Percentiles rank a stretch among this genome's conserved stretches.
Evolutionary conservation across 2,329 filamentous ascomycete genomes (phyloP).

Genomic region (Colletotrichum destructivum): DNA sequence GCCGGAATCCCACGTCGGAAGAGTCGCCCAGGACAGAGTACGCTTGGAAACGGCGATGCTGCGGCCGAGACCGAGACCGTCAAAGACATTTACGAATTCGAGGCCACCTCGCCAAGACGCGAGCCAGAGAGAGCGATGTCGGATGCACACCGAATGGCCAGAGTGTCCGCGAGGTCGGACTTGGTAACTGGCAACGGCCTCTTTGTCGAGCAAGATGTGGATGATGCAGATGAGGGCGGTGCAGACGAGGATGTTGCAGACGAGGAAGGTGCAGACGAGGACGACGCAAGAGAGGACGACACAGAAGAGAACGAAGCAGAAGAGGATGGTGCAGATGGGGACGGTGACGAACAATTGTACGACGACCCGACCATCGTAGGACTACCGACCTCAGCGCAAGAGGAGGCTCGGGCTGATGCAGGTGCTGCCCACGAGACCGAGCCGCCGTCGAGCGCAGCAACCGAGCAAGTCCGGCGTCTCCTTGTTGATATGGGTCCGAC

Average conservation of each 20-base stretch:
- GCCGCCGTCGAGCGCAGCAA: background rate
- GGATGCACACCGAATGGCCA: background rate
- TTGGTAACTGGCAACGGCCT: background rate
- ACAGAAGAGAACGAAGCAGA: background rate
- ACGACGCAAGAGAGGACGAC: background rate
- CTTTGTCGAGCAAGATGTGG: constrained; percentile 10
- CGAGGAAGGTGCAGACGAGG: background rate
- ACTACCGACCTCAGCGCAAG: constrained; percentile 7
- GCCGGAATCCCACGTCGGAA: background rate
- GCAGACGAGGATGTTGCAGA: background rate
- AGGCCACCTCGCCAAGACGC: background rate
- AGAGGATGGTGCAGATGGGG: background rate
- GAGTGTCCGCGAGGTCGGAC: background rate
- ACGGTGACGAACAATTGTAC: constrained; percentile 14
- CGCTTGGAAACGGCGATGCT: background rate
- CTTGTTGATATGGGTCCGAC: constrained; percentile 7
- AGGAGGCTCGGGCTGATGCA: background rate
- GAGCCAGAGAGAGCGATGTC: background rate
- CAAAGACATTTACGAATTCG: background rate
- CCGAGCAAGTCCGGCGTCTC: constrained; percentile 6
- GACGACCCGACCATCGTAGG: constrained; percentile 29
- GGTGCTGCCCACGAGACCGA: background rate
- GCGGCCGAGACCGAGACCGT: background rate
- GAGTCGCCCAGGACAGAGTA: background rate
- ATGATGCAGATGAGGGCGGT: background rate